Evolutionary conservation across 2,329 filamentous ascomycete species (phyloP), one percentile per base, ranked within the genome.

Genomic region (Hansfordia pulvinata): DNA sequence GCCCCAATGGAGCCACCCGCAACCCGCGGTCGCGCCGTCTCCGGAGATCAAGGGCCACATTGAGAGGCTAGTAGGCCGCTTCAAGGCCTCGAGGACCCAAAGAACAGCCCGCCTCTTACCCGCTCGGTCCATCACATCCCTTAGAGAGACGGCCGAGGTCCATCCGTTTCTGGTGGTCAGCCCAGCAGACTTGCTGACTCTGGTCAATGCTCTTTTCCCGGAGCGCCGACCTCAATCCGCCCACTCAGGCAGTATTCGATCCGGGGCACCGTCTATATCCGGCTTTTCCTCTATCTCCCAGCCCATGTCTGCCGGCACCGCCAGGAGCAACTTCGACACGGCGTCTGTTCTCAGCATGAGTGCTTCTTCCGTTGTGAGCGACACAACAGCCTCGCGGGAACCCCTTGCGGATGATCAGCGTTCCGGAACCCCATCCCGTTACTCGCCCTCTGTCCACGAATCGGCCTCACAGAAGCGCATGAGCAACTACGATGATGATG

Each of bases 161-260:
- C 79, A 80, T 43, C 79, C 76, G 17, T 90, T 84, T 44, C 59
- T 92, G 41, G 78, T 88, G 18, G 54, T 93, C 37, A 82, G 79
- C 43, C 73, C 82, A 19, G 69, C 79, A 20, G 86, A 94, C 47
- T 58, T 93, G 37, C 60, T 79, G 19, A 86, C 82, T 3, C 56
- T 93, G 40, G 69, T 92, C 35, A 83, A 90, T 48, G 77, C 79
- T 8, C 66, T 94, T 10, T 93, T 86, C 43, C 86, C 86, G 1
- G 76, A 83, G 41, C 64, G 67, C 28, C 62, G 76, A 20, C 74
- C 78, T 2, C 60, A 63, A 19, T 82, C 76, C 2, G 60, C 59
- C 30, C 64, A 69, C 19, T 77, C 58, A 35, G 71, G 59, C 51
- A 76, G 55, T 46, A 63, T 69, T 51, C 67, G 58, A 54, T 85